These are phyloP conservation scores for Litsea cubeba DNA, from an alignment of 164 flowering plant species.

Conservation along the genomic window DNA sequence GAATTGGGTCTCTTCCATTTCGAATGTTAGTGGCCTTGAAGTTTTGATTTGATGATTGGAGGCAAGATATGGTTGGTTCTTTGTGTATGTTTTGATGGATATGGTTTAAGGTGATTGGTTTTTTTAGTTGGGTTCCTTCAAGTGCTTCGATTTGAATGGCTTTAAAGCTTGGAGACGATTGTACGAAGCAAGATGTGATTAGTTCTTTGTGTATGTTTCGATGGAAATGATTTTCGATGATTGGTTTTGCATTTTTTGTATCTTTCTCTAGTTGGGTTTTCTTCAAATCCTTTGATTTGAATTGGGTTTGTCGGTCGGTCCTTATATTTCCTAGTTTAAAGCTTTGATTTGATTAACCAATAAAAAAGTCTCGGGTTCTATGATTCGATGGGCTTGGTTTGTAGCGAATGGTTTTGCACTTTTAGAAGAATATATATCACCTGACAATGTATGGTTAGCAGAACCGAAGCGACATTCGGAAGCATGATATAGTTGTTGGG, in stretches of 20 bases:
- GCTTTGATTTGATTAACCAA: not conserved
- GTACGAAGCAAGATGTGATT: not conserved
- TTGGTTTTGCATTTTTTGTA: not conserved
- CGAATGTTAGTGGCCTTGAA: not conserved
- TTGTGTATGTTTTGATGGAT: too few relatives aligned
- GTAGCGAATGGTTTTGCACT: not conserved
- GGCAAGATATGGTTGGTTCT: not conserved
- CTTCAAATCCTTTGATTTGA: slow-evolving; percentile 1
- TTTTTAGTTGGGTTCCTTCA: too few relatives aligned
- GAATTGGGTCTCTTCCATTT: not conserved
- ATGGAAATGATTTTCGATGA: not conserved
- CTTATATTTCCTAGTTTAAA: not conserved
- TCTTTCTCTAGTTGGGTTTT: not conserved
- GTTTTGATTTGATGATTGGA: not conserved
- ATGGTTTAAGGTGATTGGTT: too few relatives aligned
- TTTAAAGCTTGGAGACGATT: not conserved
- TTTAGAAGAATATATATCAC: not conserved
- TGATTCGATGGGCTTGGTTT: not conserved
- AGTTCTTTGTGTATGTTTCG: not conserved
- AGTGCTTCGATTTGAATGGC: not conserved
- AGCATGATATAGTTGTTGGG: not conserved
- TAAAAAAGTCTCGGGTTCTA: not conserved
- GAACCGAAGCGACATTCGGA: not conserved
- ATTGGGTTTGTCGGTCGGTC: not conserved
- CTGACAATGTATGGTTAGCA: slow-evolving; percentile 1